phyloP scores from a whole-genome alignment of 78 protist genomes.

The Bigelowiella natans region DNA sequence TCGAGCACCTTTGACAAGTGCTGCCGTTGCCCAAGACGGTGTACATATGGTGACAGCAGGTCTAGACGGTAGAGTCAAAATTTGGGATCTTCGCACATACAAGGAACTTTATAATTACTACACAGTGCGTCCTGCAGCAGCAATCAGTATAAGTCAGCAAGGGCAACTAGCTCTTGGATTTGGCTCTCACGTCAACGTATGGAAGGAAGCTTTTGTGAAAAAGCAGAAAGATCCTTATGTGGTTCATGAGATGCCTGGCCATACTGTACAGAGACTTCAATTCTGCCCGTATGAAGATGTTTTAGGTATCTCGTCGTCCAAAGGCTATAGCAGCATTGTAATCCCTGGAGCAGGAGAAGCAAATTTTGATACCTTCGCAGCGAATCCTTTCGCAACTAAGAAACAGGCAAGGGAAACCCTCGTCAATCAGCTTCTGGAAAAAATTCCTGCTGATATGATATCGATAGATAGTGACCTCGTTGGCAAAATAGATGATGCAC shows the following conservation, averaged over 20 bases:
- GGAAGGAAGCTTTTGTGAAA: constrained; percentile 33
- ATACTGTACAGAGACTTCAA: constrained; percentile 1
- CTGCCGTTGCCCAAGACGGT: constrained; percentile 56
- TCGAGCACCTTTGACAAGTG: constrained; percentile 28
- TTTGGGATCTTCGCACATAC: constrained; percentile 87
- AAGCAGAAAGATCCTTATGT: constrained; percentile 52
- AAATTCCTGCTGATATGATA: constrained; percentile 1
- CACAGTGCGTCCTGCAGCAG: constrained; percentile 35
- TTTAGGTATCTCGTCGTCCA: constrained; percentile 69
- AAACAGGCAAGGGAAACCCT: constrained; percentile 31
- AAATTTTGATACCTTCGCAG: constrained; percentile 82
- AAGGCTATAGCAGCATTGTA: background rate
- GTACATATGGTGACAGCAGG: constrained; percentile 61
- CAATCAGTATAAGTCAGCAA: constrained; percentile 49
- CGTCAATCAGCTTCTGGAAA: background rate
- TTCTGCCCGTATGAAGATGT: constrained; percentile 93
- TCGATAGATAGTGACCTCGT: background rate
- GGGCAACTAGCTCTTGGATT: constrained; percentile 63
- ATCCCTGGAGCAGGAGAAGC: constrained; percentile 86
- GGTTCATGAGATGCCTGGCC: background rate
- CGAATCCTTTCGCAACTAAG: constrained; percentile 75
- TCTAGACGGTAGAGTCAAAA: constrained; percentile 56
- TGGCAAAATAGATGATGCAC: background rate
- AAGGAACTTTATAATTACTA: constrained; percentile 56
- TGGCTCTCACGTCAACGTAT: constrained; percentile 21